phyloP scores from a whole-genome alignment of 2,329 filamentous ascomycete genomes.

The Lanzia echinophila region DNA sequence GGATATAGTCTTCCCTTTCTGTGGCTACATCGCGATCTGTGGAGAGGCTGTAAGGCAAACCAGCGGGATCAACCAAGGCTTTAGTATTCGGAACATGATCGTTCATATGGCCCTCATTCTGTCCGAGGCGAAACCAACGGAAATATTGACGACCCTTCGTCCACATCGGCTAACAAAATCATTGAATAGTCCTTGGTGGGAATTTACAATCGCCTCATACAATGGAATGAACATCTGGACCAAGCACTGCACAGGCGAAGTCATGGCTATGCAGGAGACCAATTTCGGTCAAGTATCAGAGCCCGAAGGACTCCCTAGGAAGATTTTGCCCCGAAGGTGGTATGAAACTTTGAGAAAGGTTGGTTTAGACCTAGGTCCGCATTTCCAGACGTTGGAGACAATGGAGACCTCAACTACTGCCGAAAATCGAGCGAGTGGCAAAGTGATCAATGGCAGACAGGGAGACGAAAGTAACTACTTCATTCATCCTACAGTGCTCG shows the following conservation, averaged over 20 bases:
- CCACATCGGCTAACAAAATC: no score
- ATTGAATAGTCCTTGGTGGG: background rate
- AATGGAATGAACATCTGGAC: background rate
- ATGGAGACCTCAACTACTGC: background rate
- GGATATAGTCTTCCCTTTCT: constrained; percentile 25
- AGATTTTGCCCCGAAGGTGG: background rate
- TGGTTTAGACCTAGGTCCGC: background rate
- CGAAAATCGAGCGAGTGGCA: constrained; percentile 19
- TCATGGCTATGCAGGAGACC: background rate
- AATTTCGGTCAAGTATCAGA: no score
- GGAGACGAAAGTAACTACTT: background rate
- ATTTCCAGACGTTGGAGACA: background rate
- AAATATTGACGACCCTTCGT: constrained; percentile 18
- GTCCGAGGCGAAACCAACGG: constrained; percentile 4
- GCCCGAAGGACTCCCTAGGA: background rate
- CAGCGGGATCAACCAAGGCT: background rate
- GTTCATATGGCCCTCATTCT: background rate
- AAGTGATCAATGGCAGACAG: constrained; percentile 7
- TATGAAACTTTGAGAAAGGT: background rate
- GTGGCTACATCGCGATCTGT: constrained; percentile 28
- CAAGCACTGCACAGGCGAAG: background rate
- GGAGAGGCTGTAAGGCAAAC: constrained; percentile 23
- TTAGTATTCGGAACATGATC: background rate
- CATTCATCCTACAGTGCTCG: background rate
- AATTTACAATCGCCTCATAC: background rate